Percentiles rank a stretch among this genome's conserved stretches.
These are phyloP conservation scores for Alloteropsis angusta DNA, from an alignment of 202 grass and related monocot species.

Conservation along the genomic window DNA sequence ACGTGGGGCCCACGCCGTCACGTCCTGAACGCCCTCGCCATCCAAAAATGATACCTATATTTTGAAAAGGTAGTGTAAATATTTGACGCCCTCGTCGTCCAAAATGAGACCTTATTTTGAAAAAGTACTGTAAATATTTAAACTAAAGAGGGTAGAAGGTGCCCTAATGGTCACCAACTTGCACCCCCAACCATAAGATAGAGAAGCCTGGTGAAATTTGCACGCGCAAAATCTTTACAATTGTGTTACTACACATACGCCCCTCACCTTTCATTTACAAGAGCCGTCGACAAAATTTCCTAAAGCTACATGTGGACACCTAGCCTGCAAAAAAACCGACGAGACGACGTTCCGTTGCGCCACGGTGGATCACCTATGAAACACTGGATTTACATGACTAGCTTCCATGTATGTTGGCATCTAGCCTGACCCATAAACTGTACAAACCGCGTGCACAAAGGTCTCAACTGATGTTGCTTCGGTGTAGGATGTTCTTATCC, in stretches of 20 bases:
- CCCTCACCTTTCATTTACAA: constrained; percentile 8
- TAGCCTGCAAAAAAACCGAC: constrained; percentile 12
- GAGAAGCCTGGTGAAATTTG: too few relatives aligned
- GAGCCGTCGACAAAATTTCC: constrained; percentile 22
- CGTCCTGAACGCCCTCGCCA: too few relatives aligned
- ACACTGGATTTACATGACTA: constrained; percentile 9
- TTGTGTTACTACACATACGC: background rate
- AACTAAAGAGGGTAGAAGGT: too few relatives aligned
- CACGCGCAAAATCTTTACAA: background rate
- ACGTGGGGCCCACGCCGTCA: too few relatives aligned
- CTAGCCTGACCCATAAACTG: constrained; percentile 4
- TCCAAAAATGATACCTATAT: too few relatives aligned
- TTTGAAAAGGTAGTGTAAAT: too few relatives aligned
- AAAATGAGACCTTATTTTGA: too few relatives aligned
- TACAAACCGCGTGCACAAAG: constrained; percentile 7
- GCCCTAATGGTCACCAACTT: too few relatives aligned
- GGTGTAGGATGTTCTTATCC: constrained; percentile 54
- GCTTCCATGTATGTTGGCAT: background rate
- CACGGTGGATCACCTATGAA: background rate
- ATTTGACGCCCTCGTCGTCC: too few relatives aligned
- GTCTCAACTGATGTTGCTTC: constrained; percentile 50
- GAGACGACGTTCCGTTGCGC: background rate
- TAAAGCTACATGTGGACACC: constrained; percentile 23
- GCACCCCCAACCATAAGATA: too few relatives aligned
- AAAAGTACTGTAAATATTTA: too few relatives aligned